Conservation (phyloP, 176 grass and related monocot species). For the Zea mays region DNA sequence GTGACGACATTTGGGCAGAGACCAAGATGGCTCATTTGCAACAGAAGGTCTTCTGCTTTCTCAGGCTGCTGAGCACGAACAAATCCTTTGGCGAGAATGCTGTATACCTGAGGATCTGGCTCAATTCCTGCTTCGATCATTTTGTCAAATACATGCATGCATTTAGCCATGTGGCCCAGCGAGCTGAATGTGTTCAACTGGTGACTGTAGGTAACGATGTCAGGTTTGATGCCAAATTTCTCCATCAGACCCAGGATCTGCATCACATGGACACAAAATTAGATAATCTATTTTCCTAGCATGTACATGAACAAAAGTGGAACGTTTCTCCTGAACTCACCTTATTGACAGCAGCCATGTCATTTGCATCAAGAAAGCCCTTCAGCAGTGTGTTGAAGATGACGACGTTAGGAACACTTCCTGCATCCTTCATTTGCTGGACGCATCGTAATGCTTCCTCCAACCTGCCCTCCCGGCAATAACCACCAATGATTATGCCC, state of each 20-base stretch:
- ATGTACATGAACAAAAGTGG: conserved; percentile 9
- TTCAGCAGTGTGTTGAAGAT: conserved; percentile 95
- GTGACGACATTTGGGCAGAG: conserved; percentile 79
- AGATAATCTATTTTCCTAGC: not conserved
- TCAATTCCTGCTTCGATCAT: conserved; percentile 77
- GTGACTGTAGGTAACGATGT: conserved; percentile 94
- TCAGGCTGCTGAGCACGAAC: conserved; percentile 66
- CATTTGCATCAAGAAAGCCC: conserved; percentile 69
- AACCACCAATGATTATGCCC: conserved; percentile 84
- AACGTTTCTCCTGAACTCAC: conserved; percentile 50
- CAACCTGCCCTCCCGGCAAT: conserved; percentile 85
- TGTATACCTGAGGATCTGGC: conserved; percentile 90
- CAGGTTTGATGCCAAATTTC: conserved; percentile 66
- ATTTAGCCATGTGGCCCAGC: conserved; percentile 68
- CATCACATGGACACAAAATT: conserved; percentile 30
- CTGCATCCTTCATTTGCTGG: conserved; percentile 67
- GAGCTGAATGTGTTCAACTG: conserved; percentile 81
- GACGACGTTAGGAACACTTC: conserved; percentile 64
- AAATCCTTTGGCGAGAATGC: conserved; percentile 88
- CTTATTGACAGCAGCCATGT: conserved; percentile 64
- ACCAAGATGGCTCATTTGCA: conserved; percentile 64
- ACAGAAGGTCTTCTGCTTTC: conserved; percentile 80
- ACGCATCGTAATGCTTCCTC: conserved; percentile 82
- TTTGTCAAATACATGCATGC: conserved; percentile 71
- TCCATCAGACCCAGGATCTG: conserved; percentile 82